Evolutionary conservation across 345 rosid genomes (phyloP), one percentile per base, ranked within the genome.

Genomic region (Bretschneidera sinensis): DNA sequence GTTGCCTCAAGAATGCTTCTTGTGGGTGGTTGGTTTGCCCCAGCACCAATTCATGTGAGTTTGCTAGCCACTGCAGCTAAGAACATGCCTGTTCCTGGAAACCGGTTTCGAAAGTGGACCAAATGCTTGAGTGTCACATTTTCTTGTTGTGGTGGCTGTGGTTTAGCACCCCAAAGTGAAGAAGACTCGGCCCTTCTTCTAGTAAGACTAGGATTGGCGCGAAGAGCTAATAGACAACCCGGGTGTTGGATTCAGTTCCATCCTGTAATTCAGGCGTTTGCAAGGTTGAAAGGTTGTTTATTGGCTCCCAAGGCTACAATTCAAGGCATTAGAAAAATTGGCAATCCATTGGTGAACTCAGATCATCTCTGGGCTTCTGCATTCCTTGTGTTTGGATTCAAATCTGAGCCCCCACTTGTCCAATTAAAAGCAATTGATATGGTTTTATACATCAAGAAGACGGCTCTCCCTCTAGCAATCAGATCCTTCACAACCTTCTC

Each of bases 331-430:
- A 78, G 91, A 62, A 82, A 82, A 74, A 70, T 65, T 6, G 80
- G 81, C 4, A 82, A 80, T 47, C 84, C 81, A 1, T 54, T 57
- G 53, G 9, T 77, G 54, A 82, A 82, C 70, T 82, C 81, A 11
- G 92, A 88, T 74, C 98, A 92, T 68, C 67, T 82, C 5, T 92
- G 96, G 98, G 92, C 96, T 11, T 83, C 89, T 11, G 96, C 95
- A 22, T 92, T 89, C 79, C 87, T 92, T 10, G 91, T 92, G 13
- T 92, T 92, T 5, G 98, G 96, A 51, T 92, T 89, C 72, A 89
- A 87, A 70, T 81, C 89, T 0, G 92, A 92, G 59, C 92, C 89
- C 28, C 96, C 92, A 20, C 60, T 85, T 9, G 91, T 92, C 24
- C 89, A 86, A 33, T 65, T 92, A 22, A 85, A 85, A 68, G 95